Evolutionary conservation across 2,329 filamentous ascomycete species (phyloP).

Genomic region (Fusarium oligoseptatum): DNA sequence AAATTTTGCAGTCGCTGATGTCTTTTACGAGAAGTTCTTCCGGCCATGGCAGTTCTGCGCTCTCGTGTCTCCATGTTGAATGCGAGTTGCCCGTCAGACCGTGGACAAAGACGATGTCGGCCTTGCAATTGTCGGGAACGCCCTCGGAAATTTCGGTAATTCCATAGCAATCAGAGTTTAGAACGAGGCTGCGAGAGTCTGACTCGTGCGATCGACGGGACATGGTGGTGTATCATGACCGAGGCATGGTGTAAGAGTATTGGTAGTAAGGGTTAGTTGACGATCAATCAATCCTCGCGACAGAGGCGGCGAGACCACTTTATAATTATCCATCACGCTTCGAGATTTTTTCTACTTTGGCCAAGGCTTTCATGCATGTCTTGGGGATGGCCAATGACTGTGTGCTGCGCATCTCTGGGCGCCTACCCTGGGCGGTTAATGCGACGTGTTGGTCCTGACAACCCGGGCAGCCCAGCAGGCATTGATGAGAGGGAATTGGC

Average conservation of each 20-base stretch:
- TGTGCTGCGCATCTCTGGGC: neutral
- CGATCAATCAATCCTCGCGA: neutral
- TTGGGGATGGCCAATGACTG: neutral
- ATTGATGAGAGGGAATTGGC: neutral
- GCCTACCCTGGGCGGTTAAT: neutral
- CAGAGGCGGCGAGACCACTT: neutral
- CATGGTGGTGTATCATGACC: neutral
- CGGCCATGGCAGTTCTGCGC: neutral
- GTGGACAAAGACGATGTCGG: neutral
- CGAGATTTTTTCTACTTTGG: neutral
- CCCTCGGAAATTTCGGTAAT: neutral
- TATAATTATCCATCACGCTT: neutral
- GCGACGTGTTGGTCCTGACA: neutral
- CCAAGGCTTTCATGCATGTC: neutral
- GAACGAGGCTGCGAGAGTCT: neutral
- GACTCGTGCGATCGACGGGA: neutral
- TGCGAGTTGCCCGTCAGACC: neutral
- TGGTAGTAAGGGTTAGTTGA: neutral
- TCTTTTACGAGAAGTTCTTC: neutral
- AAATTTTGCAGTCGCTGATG: neutral
- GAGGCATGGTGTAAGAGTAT: neutral
- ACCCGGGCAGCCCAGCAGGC: neutral
- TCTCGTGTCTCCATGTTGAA: neutral
- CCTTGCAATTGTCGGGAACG: neutral
- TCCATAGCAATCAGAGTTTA: neutral